Evolutionary conservation across 495 filamentous ascomycete genomes (phyloP).

Genomic region (Tuber magnatum): DNA sequence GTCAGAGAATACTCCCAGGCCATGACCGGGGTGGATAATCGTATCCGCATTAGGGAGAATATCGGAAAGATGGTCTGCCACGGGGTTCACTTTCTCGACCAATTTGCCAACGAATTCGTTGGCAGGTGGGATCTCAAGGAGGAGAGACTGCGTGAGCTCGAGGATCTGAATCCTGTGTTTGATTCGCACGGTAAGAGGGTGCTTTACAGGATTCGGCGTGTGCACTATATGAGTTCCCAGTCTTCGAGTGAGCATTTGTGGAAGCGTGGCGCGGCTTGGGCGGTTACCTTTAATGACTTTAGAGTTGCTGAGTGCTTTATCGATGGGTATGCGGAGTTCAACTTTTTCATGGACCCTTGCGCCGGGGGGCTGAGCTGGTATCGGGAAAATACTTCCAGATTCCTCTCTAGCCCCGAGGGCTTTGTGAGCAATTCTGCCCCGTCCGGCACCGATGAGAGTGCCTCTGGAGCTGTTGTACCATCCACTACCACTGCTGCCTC

Average conservation of each 20-base stretch:
- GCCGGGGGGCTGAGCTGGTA: neutral
- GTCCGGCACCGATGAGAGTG: no score
- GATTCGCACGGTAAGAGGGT: neutral
- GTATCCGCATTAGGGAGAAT: neutral
- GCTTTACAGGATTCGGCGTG: neutral
- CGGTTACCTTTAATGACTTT: neutral
- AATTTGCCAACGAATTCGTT: neutral
- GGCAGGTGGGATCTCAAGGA: neutral
- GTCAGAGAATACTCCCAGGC: neutral
- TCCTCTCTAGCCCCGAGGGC: neutral
- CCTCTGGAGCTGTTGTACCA: neutral
- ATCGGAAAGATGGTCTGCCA: neutral
- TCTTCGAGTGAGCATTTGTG: neutral
- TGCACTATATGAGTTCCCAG: neutral
- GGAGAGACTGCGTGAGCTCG: neutral
- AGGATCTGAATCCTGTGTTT: neutral
- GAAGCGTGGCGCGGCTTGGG: neutral
- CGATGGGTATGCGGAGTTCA: neutral
- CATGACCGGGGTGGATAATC: neutral
- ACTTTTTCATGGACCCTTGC: neutral
- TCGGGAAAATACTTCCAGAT: neutral
- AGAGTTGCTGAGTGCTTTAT: neutral
- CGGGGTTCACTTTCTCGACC: neutral
- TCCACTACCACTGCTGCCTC: neutral
- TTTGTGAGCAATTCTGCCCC: neutral